phyloP scores from a whole-genome alignment of 2,329 filamentous ascomycete species.

The Xylariomycetidae sp. region DNA sequence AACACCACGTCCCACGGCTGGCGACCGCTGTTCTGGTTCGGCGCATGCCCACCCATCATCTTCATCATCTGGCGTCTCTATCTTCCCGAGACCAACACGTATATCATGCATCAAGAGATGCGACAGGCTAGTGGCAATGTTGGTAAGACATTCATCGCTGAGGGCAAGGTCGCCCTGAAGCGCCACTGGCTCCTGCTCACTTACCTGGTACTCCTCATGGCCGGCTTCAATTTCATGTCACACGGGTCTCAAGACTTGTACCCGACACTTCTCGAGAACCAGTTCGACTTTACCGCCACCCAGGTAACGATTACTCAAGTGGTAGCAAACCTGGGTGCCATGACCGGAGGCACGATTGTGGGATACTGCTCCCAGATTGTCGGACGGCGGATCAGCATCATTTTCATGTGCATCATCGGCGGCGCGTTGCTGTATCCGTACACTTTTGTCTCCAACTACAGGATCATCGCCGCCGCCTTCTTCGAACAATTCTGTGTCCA shows the following conservation, averaged over 20 bases:
- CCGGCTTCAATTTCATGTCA: conserved; percentile 89
- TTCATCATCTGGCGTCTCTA: conserved; percentile 75
- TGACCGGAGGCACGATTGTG: conserved; percentile 61
- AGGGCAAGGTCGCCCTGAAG: conserved; percentile 74
- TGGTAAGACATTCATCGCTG: conserved; percentile 63
- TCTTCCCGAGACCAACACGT: conserved; percentile 75
- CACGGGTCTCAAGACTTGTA: conserved; percentile 67
- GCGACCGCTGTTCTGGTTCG: conserved; percentile 88
- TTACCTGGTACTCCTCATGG: conserved; percentile 83
- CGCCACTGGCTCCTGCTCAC: conserved; percentile 75
- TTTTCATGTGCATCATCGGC: conserved; percentile 58
- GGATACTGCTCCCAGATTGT: conserved; percentile 67
- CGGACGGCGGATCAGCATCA: conserved; percentile 64
- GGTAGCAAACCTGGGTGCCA: conserved; percentile 66
- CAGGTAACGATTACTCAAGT: conserved; percentile 67
- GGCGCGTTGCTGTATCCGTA: conserved; percentile 82
- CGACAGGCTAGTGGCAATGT: conserved; percentile 53
- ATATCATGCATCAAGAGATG: conserved; percentile 60
- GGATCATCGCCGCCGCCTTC: conserved; percentile 74
- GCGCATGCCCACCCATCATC: conserved; percentile 71
- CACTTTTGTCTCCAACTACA: conserved; percentile 58
- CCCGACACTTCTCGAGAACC: conserved; percentile 54
- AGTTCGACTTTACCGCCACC: conserved; percentile 47
- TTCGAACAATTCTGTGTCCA: conserved; percentile 79
- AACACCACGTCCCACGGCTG: conserved; percentile 75